These are phyloP conservation scores for Schoenoplectus tabernaemontani DNA, from an alignment of 202 grass and related monocot genomes.

Conservation along the genomic window DNA sequence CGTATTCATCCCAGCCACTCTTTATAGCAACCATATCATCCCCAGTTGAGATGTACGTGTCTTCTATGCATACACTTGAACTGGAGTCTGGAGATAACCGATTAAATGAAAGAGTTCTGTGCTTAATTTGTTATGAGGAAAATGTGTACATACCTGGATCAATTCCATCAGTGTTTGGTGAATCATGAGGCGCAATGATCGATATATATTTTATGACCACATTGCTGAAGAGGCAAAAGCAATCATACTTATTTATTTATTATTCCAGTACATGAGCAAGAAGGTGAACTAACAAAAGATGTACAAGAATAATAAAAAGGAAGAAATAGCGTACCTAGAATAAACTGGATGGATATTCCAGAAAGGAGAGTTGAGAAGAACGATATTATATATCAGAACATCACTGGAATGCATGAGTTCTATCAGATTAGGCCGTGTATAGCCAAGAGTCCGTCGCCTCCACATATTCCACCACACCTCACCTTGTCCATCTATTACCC, in stretches of 20 bases:
- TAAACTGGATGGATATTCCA: slow-evolving; percentile 94
- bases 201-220: slow-evolving; percentile 61
- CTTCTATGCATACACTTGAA: slow-evolving; percentile 77
- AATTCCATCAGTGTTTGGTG: slow-evolving; percentile 76
- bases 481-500: slow-evolving; percentile 70
- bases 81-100: slow-evolving; percentile 60
- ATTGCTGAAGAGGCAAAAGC: slow-evolving; percentile 39
- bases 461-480: slow-evolving; percentile 95
- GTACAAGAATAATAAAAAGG: too few species aligned
- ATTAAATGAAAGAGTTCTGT: too few species aligned
- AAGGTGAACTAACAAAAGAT: too few species aligned
- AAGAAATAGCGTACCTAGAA: slow-evolving; percentile 39
- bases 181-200: slow-evolving; percentile 60
- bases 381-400: slow-evolving; percentile 64
- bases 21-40: slow-evolving; percentile 66
- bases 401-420: slow-evolving; percentile 83
- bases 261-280: not conserved
- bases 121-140: not conserved
- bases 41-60: slow-evolving; percentile 67
- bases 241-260: not conserved
- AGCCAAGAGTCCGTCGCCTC: slow-evolving; percentile 53
- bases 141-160: slow-evolving; percentile 46
- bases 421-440: slow-evolving; percentile 59
- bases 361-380: slow-evolving; percentile 78
- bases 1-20: slow-evolving; percentile 93